Evolutionary conservation across 2,329 filamentous ascomycete genomes (phyloP).

Genomic region (Colletotrichum sojae): DNA sequence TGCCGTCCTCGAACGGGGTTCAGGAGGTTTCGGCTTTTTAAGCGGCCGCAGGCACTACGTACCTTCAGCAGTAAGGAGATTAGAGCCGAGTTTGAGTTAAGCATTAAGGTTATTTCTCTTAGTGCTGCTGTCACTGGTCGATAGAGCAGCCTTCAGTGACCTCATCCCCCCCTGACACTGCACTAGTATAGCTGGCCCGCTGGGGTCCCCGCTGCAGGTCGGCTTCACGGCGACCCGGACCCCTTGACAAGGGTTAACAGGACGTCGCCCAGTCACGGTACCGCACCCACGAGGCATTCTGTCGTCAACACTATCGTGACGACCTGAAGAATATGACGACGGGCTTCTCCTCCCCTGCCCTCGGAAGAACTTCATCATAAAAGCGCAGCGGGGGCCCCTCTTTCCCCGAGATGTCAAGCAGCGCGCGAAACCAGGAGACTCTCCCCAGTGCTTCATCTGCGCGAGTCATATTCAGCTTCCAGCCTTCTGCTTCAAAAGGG

Average conservation of each 20-base stretch:
- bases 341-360: too few species aligned
- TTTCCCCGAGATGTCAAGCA: too few species aligned
- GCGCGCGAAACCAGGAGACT: not conserved
- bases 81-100: conserved; percentile 34
- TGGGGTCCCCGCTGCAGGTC: conserved; percentile 15
- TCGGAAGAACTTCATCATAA: too few species aligned
- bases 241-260: conserved; percentile 25
- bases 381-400: too few species aligned
- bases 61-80: not conserved
- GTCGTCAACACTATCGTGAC: too few species aligned
- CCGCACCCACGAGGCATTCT: too few species aligned
- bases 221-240: conserved; percentile 22
- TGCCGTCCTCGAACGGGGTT: conserved; percentile 4
- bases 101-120: conserved; percentile 39
- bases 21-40: conserved; percentile 27
- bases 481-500: conserved; percentile 5
- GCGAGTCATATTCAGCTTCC: conserved; percentile 10
- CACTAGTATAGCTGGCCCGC: not conserved
- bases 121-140: not conserved
- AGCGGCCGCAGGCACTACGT: not conserved
- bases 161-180: conserved; percentile 17
- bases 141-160: conserved; percentile 15
- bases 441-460: conserved; percentile 12
- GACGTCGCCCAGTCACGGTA: not conserved
- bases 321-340: too few species aligned